A percentile compares a stretch with the other conserved stretches of the same genome.
Conservation (phyloP, 2,329 filamentous ascomycete species). For the Venturia effusa region DNA sequence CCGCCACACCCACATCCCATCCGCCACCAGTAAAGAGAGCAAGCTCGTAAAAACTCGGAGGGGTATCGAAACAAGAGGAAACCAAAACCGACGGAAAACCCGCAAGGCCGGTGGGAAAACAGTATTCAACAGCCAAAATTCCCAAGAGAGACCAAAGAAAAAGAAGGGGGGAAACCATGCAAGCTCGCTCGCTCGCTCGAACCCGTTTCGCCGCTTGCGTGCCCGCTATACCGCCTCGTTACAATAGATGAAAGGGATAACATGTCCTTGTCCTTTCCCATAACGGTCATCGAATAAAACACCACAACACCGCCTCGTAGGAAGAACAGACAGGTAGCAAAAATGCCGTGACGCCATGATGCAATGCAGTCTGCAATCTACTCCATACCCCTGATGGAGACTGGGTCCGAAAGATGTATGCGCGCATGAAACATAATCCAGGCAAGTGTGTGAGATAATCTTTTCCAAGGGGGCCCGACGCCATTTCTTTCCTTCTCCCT, state of each 20-base stretch:
- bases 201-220: neutral
- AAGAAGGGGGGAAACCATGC: neutral
- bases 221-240: neutral
- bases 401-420: neutral
- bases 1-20: neutral
- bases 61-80: neutral
- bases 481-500: neutral
- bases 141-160: neutral
- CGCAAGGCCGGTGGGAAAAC: no score
- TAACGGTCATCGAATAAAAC: neutral
- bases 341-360: neutral
- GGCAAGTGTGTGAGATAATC: neutral
- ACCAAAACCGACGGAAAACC: neutral
- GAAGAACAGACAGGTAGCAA: neutral
- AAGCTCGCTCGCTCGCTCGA: neutral
- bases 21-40: neutral
- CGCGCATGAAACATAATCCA: neutral
- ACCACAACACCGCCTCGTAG: neutral
- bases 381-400: neutral
- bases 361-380: neutral
- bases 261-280: neutral
- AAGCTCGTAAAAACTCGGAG: neutral
- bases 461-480: neutral
- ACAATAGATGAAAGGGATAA: neutral
- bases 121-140: neutral